Evolutionary conservation across 73 alveolate species (phyloP).

Genomic region (Paramecium sexaurelia): DNA sequence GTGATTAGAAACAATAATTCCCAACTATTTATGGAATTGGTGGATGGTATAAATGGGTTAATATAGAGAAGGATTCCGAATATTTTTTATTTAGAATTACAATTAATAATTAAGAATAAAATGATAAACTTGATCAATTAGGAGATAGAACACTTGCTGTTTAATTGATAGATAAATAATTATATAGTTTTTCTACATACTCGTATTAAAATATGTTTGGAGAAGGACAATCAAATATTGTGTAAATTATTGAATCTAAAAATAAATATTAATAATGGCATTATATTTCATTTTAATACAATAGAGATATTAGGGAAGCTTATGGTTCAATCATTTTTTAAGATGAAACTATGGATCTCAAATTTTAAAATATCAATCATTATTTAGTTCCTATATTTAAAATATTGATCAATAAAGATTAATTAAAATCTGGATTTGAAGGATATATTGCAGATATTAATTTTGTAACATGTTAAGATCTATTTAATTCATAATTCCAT

Average conservation of each 20-base stretch:
- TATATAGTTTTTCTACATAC: conserved; percentile 20
- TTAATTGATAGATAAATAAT: neutral
- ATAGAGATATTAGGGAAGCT: conserved; percentile 8
- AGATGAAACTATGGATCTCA: neutral
- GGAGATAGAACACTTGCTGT: conserved; percentile 43
- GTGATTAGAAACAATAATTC: neutral
- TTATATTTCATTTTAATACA: neutral
- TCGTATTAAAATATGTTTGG: neutral
- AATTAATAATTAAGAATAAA: neutral
- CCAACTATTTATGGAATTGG: neutral
- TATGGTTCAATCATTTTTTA: neutral
- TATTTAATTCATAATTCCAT: neutral
- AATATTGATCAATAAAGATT: neutral
- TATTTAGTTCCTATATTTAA: conserved; percentile 5
- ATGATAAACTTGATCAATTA: neutral
- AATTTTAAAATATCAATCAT: neutral
- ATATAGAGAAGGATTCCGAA: neutral
- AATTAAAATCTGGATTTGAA: neutral
- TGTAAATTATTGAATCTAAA: neutral
- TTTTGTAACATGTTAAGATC: neutral
- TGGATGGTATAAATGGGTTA: conserved; percentile 34
- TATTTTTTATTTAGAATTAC: conserved; percentile 31
- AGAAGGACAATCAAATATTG: neutral
- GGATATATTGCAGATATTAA: conserved; percentile 10
- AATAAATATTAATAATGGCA: conserved; percentile 3